Conservation (phyloP, 768 basidiomycete species). For the Cubamyces sp. region DNA sequence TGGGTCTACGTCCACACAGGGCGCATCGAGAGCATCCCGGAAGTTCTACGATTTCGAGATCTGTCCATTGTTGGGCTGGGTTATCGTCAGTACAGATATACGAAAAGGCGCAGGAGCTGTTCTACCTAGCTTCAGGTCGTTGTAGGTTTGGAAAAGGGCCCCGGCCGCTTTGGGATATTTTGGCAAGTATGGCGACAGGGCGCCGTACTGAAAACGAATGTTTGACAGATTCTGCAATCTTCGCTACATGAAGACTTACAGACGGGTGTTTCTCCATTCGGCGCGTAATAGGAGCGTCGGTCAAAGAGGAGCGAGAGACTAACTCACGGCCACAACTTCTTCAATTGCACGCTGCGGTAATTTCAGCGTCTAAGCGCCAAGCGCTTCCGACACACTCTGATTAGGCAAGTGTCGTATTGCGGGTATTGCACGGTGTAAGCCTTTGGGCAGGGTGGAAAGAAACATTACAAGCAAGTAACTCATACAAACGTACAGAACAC, state of each 20-base stretch:
- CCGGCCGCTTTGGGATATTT: slow-evolving; percentile 69
- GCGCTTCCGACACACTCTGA: neutral
- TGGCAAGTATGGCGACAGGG: slow-evolving; percentile 48
- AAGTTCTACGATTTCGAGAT: slow-evolving; percentile 66
- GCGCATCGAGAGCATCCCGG: slow-evolving; percentile 54
- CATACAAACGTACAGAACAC: slow-evolving; percentile 22
- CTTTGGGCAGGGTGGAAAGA: neutral
- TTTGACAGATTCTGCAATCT: neutral
- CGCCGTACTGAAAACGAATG: slow-evolving; percentile 44
- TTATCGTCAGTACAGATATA: neutral
- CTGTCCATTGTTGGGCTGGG: slow-evolving; percentile 73
- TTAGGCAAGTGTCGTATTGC: slow-evolving; percentile 14
- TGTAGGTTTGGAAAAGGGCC: slow-evolving; percentile 74
- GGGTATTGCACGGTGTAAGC: no score
- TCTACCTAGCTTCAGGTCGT: slow-evolving; percentile 68
- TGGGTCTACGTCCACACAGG: slow-evolving; percentile 59
- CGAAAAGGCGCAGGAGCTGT: slow-evolving; percentile 3
- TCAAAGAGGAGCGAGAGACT: no score
- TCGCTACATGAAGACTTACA: slow-evolving; percentile 17
- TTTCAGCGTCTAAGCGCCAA: neutral
- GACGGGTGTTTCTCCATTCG: slow-evolving; percentile 35
- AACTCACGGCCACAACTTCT: no score
- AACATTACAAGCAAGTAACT: slow-evolving; percentile 24
- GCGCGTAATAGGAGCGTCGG: no score
- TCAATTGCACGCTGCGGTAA: neutral